Conservation (phyloP, 768 basidiomycete species). For the Lentinula aciculospora region DNA sequence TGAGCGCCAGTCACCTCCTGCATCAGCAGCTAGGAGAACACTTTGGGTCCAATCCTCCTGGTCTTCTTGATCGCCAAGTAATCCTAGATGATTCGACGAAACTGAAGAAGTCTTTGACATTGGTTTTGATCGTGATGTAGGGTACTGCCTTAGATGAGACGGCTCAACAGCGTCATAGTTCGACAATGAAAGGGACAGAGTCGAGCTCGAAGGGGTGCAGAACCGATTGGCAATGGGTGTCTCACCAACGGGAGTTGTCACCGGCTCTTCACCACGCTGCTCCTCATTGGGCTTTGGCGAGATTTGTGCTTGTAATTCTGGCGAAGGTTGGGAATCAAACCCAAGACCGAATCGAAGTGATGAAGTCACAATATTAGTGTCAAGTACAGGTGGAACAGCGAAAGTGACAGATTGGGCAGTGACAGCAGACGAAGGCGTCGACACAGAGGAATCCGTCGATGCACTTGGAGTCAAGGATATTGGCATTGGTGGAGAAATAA, state of each 20-base stretch:
- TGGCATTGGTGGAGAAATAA: constrained; percentile 22
- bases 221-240: constrained; percentile 33
- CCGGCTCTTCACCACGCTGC: constrained; percentile 6
- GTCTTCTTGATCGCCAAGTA: constrained; percentile 39
- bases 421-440: constrained; percentile 47
- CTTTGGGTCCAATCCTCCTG: constrained; percentile 71
- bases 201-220: constrained; percentile 12
- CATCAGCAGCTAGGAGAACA: constrained; percentile 66
- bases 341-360: constrained; percentile 37
- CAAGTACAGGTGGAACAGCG: constrained; percentile 50
- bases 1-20: constrained; percentile 26
- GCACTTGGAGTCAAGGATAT: constrained; percentile 25
- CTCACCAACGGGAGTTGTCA: constrained; percentile 15
- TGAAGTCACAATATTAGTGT: constrained; percentile 57
- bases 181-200: constrained; percentile 5
- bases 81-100: constrained; percentile 41
- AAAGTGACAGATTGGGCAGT: constrained; percentile 48
- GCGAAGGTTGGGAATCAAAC: constrained; percentile 20
- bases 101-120: constrained; percentile 21
- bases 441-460: constrained; percentile 45
- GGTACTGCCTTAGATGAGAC: constrained; percentile 10
- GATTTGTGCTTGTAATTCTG: constrained; percentile 9
- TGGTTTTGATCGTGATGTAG: constrained; percentile 9
- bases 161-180: not conserved
- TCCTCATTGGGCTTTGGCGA: constrained; percentile 14